Evolutionary conservation across 208 protist species (phyloP), one percentile per base, ranked within the genome.

Genomic region (Leishmania gerbilli): DNA sequence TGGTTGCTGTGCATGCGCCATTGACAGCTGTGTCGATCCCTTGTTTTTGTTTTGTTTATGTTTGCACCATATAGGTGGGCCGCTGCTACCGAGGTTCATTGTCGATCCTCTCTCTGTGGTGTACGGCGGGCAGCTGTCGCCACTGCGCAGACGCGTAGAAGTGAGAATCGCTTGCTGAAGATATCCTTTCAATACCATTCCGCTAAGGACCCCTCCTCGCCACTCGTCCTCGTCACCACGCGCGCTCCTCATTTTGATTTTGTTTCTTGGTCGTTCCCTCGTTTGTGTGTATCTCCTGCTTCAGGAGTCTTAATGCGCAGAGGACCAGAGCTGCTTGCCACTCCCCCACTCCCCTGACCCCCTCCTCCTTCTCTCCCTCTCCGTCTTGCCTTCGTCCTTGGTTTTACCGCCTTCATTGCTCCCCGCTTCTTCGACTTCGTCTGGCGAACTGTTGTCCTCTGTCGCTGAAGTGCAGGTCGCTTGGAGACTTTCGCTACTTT

Each of bases 391-490:
- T 55, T 74, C 45, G 21, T 74, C 45, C 13, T 19, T 74, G 11
- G 9, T 2, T 42, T 51, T 27, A 6, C 31, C 13, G 0, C 64
- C 34, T 69, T 40, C 15, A 19, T 69, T 42, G 58, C 15, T 53
- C 31, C n/a, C 45, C 77, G 58, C 79, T 81, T 79, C 77, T 56
- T 74, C 47, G 8, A 80, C n/a, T 71, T 80, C 71, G 21, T 74
- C 49, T 34, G 24, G 77, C 13, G 67, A n/a, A 27, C 76, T 51
- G 19, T 79, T 79, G 34, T 24, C 17, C 49, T 31, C 17, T 31
- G 13, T 77, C 45, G 7, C 69, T 13, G n/a, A 13, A 17, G 69
- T 74, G 0, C 27, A n/a, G 45, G 8, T 74, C 45, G 7, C 27
- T 55, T 45, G n/a, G 27, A 45, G 69, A 9, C 27, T 31, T 7